phyloP scores from a whole-genome alignment of 1,284 basidiomycete genomes.

The Ceratobasidium sp. region DNA sequence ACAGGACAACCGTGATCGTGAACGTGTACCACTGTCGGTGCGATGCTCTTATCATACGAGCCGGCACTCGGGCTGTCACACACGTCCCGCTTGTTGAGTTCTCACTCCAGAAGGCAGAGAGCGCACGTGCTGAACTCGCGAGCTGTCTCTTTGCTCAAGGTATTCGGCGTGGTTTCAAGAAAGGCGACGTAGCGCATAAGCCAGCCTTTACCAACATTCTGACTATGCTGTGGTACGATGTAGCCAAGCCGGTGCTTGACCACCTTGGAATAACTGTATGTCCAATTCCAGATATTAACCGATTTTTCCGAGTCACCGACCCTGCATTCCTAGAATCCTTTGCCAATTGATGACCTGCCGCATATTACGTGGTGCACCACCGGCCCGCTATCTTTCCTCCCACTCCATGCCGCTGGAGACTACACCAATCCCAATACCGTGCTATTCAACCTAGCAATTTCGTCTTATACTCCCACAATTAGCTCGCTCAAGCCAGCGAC shows the following conservation, averaged over 20 bases:
- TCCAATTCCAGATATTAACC: not conserved
- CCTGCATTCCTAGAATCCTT: not conserved
- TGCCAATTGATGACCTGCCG: not conserved
- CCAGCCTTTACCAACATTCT: not conserved
- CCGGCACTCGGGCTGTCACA: too few species aligned
- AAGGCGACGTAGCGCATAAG: not conserved
- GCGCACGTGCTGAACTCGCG: too few species aligned
- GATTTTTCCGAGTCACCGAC: not conserved
- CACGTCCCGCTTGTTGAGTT: too few species aligned
- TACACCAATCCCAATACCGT: too few species aligned
- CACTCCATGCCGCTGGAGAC: too few species aligned
- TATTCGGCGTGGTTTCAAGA: too few species aligned
- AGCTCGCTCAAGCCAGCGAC: too few species aligned
- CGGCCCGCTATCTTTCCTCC: not conserved
- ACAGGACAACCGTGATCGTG: not conserved
- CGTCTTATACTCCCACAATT: too few species aligned
- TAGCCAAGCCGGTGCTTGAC: not conserved
- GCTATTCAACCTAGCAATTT: too few species aligned
- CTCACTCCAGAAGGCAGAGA: too few species aligned
- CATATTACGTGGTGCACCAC: constrained; percentile 11
- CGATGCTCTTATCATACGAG: too few species aligned
- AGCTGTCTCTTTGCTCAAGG: too few species aligned
- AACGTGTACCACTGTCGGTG: not conserved
- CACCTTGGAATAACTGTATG: not conserved
- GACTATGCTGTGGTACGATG: not conserved